Evolutionary conservation across 495 filamentous ascomycete genomes (phyloP).

Genomic region (Lasiosphaeris hirsuta): DNA sequence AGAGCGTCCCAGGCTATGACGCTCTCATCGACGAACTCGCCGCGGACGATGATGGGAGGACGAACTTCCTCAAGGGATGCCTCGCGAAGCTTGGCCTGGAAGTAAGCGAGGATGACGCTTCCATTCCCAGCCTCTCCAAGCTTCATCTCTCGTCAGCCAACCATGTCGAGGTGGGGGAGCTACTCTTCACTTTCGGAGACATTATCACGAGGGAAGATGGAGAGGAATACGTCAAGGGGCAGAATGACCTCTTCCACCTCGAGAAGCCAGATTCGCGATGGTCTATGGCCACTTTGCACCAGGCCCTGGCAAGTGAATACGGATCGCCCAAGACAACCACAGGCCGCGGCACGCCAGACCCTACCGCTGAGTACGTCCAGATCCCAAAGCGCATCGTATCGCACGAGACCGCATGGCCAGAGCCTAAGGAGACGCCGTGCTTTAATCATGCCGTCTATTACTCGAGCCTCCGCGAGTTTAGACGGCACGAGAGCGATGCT

Average conservation of each 20-base stretch:
- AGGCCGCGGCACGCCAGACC: conserved; percentile 41
- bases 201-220: conserved; percentile 64
- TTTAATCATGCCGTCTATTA: conserved; percentile 86
- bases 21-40: conserved; percentile 64
- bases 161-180: conserved; percentile 58
- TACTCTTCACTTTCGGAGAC: conserved; percentile 65
- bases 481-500: conserved; percentile 47
- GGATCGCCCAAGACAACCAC: conserved; percentile 15
- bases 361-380: conserved; percentile 69
- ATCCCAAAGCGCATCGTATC: conserved; percentile 70
- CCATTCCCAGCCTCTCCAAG: conserved; percentile 77
- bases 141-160: conserved; percentile 76
- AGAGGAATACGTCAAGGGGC: conserved; percentile 74
- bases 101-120: conserved; percentile 63
- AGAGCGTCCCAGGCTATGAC: conserved; percentile 61
- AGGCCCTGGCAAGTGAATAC: conserved; percentile 29
- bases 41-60: conserved; percentile 67
- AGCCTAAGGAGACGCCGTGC: conserved; percentile 73
- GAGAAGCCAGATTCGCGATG: conserved; percentile 59
- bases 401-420: conserved; percentile 66
- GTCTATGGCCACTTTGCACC: conserved; percentile 45
- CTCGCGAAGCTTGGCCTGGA: conserved; percentile 79
- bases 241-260: conserved; percentile 82
- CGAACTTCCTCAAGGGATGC: conserved; percentile 76
- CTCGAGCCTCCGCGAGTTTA: conserved; percentile 65